Base-by-base conservation (phyloP, 108 stramenopile genomes). In the Pseudonitzschia pungens region DNA sequence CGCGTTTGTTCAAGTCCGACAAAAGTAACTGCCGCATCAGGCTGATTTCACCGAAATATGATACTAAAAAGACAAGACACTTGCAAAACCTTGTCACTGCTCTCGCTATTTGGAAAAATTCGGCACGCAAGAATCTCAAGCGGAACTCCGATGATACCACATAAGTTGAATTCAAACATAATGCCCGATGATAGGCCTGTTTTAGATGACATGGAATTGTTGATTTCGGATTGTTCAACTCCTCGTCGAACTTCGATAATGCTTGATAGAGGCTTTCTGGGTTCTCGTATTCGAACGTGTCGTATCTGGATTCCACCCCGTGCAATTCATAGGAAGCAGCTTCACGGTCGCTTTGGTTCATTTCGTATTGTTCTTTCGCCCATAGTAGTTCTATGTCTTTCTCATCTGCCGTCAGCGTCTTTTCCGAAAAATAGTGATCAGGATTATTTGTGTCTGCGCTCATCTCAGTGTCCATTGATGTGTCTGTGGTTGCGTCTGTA, bases 251-350 rank as follows among this genome's bases (percentile, higher is more conserved):
- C 1, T 62, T 33, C n/a, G n/a, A 29, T 0, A 62, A 33, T 0
- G 60, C 60, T 21, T 33, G 26, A 21, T 18, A 40, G 32, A 33
- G 32, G 0, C 15, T 14, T 33, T 40, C 60, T 20, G 60, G 60
- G 8, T 21, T 62, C 36, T 62, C 60, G 54, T 55, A 26, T 55
- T 55, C 26, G 24, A 26, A 21, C 26, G 36, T 33, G 29, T 40
- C 20, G 29, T 33, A 33, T 21, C 66, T n/a, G n/a, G 66, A 67
- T 67, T 48, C 27, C 4, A 67, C 56, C 31, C 70, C 54, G 41
- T 71, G 43, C 57, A 56, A 59, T 40, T 57, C 70, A 28, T 71
- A 41, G n/a, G 32, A 31, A 14, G 41, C 33, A 18, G 54, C 55
- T 42, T 57, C 56, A 36, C 42, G 60, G 40, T 62, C 60, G n/a